A percentile compares a stretch with the other conserved stretches of the same genome.
Conservation (phyloP, 176 grass and related monocot genomes). For the Tillandsia leiboldiana region DNA sequence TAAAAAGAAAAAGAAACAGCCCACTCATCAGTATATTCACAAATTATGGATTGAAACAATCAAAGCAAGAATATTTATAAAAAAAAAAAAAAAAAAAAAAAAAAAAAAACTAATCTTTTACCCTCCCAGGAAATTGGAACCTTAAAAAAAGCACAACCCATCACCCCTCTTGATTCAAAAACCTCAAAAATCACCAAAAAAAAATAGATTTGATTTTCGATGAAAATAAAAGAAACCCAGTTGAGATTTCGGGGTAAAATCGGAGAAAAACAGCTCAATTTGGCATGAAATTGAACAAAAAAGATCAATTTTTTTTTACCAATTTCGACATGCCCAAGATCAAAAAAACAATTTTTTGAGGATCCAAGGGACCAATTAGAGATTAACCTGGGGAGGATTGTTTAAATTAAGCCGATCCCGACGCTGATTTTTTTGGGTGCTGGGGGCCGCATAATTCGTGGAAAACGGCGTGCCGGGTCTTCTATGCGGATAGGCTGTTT, state of each 20-base stretch:
- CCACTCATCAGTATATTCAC: neutral
- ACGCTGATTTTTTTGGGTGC: conserved; percentile 12
- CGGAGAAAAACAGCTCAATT: conserved; percentile 26
- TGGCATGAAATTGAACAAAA: conserved; percentile 13
- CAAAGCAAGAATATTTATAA: neutral
- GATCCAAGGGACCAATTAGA: conserved; percentile 29
- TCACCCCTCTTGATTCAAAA: conserved; percentile 19
- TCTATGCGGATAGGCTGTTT: conserved; percentile 27
- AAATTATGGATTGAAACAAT: neutral
- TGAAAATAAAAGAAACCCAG: conserved; percentile 21
- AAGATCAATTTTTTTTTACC: conserved; percentile 11
- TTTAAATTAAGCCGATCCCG: conserved; percentile 15
- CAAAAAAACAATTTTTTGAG: conserved; percentile 32
- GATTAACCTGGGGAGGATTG: conserved; percentile 38
- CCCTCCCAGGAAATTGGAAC: neutral
- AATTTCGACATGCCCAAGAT: conserved; percentile 35
- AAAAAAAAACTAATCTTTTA: neutral
- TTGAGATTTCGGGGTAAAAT: conserved; percentile 30
- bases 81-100: no score
- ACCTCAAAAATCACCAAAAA: conserved; percentile 15
- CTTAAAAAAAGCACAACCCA: neutral
- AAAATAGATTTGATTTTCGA: conserved; percentile 16
- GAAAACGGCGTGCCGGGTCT: conserved; percentile 29
- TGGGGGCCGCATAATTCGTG: conserved; percentile 8
- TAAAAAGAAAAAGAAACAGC: neutral